A percentile compares a stretch with the other conserved stretches of the same genome.
phyloP scores from a whole-genome alignment of 192 early-diverging fungal species.

The Piromyces sp. region DNA sequence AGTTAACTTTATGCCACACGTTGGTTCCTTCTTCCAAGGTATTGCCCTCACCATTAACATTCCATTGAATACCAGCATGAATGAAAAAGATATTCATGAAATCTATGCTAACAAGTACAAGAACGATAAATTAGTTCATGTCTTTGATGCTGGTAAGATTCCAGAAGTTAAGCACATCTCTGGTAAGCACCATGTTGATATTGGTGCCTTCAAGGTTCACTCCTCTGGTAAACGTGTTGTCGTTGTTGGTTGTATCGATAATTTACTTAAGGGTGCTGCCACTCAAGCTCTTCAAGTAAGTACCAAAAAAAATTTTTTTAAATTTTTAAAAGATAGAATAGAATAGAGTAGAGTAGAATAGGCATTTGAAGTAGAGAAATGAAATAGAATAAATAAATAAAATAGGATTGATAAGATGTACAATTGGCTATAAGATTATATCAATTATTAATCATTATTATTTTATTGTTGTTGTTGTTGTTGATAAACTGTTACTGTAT shows the following conservation, averaged over 20 bases:
- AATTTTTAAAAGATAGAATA: too few species aligned
- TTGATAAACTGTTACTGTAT: too few species aligned
- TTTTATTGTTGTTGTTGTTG: too few species aligned
- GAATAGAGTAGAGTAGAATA: too few species aligned
- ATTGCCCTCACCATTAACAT: slow-evolving; percentile 78
- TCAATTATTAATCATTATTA: too few species aligned
- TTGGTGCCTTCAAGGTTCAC: slow-evolving; percentile 87
- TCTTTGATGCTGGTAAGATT: slow-evolving; percentile 40
- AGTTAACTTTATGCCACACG: slow-evolving; percentile 8
- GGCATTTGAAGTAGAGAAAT: too few species aligned
- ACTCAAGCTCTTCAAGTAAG: slow-evolving; percentile 86
- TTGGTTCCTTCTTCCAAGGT: slow-evolving; percentile 84
- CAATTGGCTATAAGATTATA: too few species aligned
- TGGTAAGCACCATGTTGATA: slow-evolving; percentile 69
- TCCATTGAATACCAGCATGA: slow-evolving; percentile 62
- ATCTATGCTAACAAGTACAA: slow-evolving; percentile 54
- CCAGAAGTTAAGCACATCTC: slow-evolving; percentile 79
- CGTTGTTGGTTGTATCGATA: slow-evolving; percentile 83
- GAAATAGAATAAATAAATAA: too few species aligned
- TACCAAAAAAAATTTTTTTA: too few species aligned
- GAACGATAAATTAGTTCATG: slow-evolving; percentile 65
- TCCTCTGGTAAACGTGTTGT: slow-evolving; percentile 62
- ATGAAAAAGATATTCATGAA: slow-evolving; percentile 45
- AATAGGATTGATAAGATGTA: too few species aligned
- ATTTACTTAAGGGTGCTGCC: slow-evolving; percentile 93